Base-by-base conservation (phyloP, 805 yeast species). In the Pichia pseudocactophila region DNA sequence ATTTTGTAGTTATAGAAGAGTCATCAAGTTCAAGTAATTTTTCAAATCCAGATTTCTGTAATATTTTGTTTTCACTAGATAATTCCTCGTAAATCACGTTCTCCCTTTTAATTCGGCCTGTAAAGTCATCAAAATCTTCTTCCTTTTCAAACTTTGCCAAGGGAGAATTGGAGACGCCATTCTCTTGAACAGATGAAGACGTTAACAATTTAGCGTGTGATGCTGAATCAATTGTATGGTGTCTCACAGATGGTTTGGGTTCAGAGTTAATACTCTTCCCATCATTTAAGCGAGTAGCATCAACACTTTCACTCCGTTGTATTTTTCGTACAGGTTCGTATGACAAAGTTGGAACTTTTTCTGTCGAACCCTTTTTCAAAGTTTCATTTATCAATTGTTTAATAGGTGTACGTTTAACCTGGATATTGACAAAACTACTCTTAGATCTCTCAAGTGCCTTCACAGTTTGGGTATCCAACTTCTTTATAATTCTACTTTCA, bases 391-490 rank as follows among this genome's bases (percentile, higher is more conserved):
- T 71, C 22, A 70, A 53, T 22, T 72, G 78, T 44, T 65, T 67
- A 34, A 74, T 57, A 1, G 83, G 73, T 3, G 72, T 71, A 37
- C 74, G 62, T 5, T 56, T 65, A 25, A 42, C 42, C 20, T 19
- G 16, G 5, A 8, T 27, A 27, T 10, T 17, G 31, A 13, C 27
- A 32, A 8, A 2, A 22, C 13, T 20, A 12, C n/a, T 27, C 38
- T 68, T 73, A 0, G 78, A 64, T 52, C 76, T 68, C 44, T 80
- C 88, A 13, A 85, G 60, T 0, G 84, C 85, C 50, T 72, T 80
- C 37, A 69, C 68, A 1, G 71, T 68, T 43, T 63, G 69, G 0
- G 63, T 41, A 40, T 76, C 82, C 22, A 75, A 50, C 30, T 56
- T 63, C 15, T 42, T 44, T 41, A 64, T 47, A 6, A 63, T 57